Evolutionary conservation across 345 rosid genomes (phyloP).

Genomic region (Populus nigra): DNA sequence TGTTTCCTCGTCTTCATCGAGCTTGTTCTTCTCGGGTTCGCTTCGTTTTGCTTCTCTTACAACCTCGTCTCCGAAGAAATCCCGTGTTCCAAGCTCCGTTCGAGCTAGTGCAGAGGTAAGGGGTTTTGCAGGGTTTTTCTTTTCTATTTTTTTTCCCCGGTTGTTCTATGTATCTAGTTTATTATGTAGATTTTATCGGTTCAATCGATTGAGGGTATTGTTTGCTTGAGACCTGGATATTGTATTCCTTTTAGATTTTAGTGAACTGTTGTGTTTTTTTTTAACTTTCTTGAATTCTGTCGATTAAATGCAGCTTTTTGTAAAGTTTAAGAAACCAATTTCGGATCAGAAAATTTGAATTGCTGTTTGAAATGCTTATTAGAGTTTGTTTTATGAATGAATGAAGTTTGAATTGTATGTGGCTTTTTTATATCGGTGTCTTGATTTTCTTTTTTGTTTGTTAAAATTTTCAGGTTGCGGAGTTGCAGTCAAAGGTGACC

Average conservation of each 20-base stretch:
- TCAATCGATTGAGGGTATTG: background rate
- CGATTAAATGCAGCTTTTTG: background rate
- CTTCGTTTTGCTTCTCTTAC: constrained; percentile 31
- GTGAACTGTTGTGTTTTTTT: background rate
- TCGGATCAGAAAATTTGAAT: background rate
- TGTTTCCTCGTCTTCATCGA: constrained; percentile 30
- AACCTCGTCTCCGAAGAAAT: constrained; percentile 32
- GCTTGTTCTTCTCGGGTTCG: constrained; percentile 38
- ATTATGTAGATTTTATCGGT: background rate
- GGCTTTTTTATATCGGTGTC: background rate
- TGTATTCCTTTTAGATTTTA: background rate
- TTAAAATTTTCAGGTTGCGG: constrained; percentile 35
- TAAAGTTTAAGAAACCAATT: background rate
- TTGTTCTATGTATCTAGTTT: background rate
- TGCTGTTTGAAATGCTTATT: background rate
- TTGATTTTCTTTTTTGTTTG: background rate
- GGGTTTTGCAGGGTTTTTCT: background rate
- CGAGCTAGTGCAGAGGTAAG: constrained; percentile 76
- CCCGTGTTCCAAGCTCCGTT: constrained; percentile 35
- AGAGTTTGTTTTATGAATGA: background rate
- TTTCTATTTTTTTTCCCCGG: background rate
- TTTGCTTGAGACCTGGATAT: background rate
- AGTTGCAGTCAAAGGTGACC: constrained; percentile 74
- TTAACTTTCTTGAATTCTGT: background rate
- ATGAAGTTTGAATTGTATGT: background rate